Evolutionary conservation across 108 stramenopile species (phyloP), one percentile per base, ranked within the genome.

Genomic region (Poteriospumella lacustris): DNA sequence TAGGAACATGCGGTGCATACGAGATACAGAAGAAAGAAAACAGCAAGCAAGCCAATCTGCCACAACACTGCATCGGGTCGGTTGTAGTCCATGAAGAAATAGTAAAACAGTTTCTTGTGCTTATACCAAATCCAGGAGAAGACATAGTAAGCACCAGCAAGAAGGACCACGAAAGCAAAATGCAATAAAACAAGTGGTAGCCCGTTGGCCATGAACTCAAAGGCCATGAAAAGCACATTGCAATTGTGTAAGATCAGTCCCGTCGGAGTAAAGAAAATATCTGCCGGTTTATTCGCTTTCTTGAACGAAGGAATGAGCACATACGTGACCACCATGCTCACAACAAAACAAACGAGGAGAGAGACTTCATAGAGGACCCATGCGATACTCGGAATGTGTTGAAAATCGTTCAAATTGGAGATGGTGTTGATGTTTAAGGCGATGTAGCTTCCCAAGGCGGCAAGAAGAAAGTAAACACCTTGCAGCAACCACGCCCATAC

Each of bases 31-130:
- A n/a, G n/a, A n/a, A n/a, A n/a, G n/a, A n/a, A n/a, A n/a, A n/a
- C n/a, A n/a, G n/a, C n/a, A n/a, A n/a, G n/a, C n/a, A 56, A 24
- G 15, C 52, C 52, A 24, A 56, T 56, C 19, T 56, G 24, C 52
- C 52, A 56, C 15, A 19, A 56, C 15, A 56, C 52, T 24, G 52
- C 52, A 56, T 24, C 52, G 24, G 52, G 24, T 19, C 52, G 52
- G 24, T 56, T 77, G 43, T 67, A 77, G 34, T 77, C 77, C 77
- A 77, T 77, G 67, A 77, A 77, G 31, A 77, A 77, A 62, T 77
- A 77, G 43, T 77, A 77, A 68, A 77, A 77, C 28, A 77, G 29
- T n/a, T 62, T 47, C 1, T 34, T 77, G 3, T 15, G 24, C n/a
- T 68, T 2, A 62, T 67, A 26, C 77, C 77, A 77, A 43, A 77